Evolutionary conservation across 352 stramenopile genomes (phyloP), one percentile per base, ranked within the genome.

Genomic region (Phytopythium cucurbitacearum): DNA sequence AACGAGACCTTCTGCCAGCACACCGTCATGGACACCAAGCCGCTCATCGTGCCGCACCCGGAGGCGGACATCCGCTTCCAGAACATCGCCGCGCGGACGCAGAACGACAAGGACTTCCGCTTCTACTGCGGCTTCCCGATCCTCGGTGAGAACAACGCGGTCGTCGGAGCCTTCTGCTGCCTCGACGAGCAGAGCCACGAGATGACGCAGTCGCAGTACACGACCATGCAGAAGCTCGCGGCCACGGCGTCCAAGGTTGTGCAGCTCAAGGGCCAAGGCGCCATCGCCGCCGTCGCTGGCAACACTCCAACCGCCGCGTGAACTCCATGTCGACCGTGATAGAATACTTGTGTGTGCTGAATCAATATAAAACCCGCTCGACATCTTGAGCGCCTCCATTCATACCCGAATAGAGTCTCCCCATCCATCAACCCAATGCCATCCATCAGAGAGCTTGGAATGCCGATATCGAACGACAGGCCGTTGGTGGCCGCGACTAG

Each of bases 71-170:
- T 76, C 28, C 78, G 75, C 41, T 89, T 89, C 53, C 48, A 53
- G 33, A 59, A 70, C 28, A 52, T 71, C 15, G 42, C 61, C 35
- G 41, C 16, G 21, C 49, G 48, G 35, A 57, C 60, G 15, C 48
- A 69, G 32, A 56, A 73, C 40, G 69, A 64, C 28, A 56, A 57
- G 7, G 57, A 76, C 40, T 73, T 59, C 57, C 71, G 63, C 36
- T 67, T 85, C 15, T 79, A 88, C 49, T 56, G 62, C 15, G 73
- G 69, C 16, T 85, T 89, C 56, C 75, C 78, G 0, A 42, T 89
- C 38, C 61, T 37, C 37, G 16, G 42, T 13, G 61, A 70, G 28
- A 45, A 60, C 3, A 34, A 65, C 48, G 63, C 73, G 11, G 62
- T 73, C 3, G 67, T 89, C 4, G 78, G 73, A 5, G 70, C 73